These are phyloP conservation scores for Spencermartinsiella europaea DNA, from an alignment of 805 yeast genomes.

Conservation along the genomic window DNA sequence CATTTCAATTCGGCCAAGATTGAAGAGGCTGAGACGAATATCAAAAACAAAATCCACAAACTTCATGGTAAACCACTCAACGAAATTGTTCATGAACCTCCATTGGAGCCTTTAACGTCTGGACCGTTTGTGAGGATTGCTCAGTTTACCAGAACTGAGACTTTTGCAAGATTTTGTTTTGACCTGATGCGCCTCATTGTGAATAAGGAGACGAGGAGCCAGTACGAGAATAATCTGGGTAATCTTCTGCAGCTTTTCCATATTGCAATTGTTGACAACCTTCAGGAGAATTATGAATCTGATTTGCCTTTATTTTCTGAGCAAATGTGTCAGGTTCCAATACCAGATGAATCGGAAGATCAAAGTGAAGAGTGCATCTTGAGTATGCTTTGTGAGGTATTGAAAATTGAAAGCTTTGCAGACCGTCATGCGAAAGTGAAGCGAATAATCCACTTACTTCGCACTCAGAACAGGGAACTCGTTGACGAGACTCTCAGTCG, in stretches of 20 bases:
- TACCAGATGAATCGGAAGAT: background rate
- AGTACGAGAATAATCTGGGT: slow-evolving; percentile 55
- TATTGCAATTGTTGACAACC: slow-evolving; percentile 45
- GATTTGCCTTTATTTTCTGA: slow-evolving; percentile 6
- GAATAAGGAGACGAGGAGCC: slow-evolving; percentile 28
- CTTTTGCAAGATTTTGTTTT: slow-evolving; percentile 24
- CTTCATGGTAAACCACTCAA: slow-evolving; percentile 36
- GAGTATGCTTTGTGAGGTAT: slow-evolving; percentile 11
- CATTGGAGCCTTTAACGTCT: slow-evolving; percentile 27
- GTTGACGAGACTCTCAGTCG: slow-evolving; percentile 29
- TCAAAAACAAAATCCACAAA: slow-evolving; percentile 45
- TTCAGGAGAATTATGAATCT: slow-evolving; percentile 12
- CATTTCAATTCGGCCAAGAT: slow-evolving; percentile 72
- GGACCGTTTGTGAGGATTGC: slow-evolving; percentile 31
- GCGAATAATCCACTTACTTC: slow-evolving; percentile 15
- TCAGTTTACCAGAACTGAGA: slow-evolving; percentile 23
- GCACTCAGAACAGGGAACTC: slow-evolving; percentile 1
- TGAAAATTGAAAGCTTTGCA: slow-evolving; percentile 7
- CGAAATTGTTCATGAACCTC: slow-evolving; percentile 56
- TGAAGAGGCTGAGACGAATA: slow-evolving; percentile 71
- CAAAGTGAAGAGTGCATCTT: background rate
- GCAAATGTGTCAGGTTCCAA: background rate
- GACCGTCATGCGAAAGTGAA: slow-evolving; percentile 15
- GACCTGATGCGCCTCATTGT: slow-evolving; percentile 14
- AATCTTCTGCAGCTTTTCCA: slow-evolving; percentile 65